Evolutionary conservation across 768 basidiomycete genomes (phyloP).

Genomic region (Nevesoporus exiguus): DNA sequence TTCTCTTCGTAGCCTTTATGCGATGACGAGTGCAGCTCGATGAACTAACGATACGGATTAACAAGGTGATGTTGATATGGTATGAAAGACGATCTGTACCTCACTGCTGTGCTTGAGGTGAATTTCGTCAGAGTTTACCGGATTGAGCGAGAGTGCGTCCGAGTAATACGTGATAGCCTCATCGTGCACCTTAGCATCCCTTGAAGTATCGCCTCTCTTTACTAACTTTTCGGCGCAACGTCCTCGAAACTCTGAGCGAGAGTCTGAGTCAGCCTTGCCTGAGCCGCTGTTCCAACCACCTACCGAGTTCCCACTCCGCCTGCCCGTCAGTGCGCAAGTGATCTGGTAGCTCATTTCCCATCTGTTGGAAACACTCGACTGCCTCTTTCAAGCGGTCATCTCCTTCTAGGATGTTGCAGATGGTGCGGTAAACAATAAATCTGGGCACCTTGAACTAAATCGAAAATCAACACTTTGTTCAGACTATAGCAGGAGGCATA

Average conservation of each 20-base stretch:
- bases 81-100: background rate
- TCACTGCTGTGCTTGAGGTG: background rate
- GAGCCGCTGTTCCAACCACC: background rate
- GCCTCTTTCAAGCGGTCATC: background rate
- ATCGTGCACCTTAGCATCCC: background rate
- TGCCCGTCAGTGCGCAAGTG: background rate
- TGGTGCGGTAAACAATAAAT: background rate
- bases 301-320: background rate
- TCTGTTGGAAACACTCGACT: background rate
- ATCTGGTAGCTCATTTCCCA: background rate
- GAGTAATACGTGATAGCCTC: background rate
- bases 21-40: background rate
- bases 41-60: background rate
- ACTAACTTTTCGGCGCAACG: background rate
- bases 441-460: background rate
- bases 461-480: background rate
- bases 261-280: background rate
- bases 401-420: background rate
- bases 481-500: background rate
- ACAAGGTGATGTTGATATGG: background rate
- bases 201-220: background rate
- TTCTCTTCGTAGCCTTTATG: too few species aligned
- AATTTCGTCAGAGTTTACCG: background rate
- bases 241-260: background rate
- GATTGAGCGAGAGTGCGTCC: background rate